Conservation (phyloP, 495 filamentous ascomycete species). For the Astrocystis sublimbata region DNA sequence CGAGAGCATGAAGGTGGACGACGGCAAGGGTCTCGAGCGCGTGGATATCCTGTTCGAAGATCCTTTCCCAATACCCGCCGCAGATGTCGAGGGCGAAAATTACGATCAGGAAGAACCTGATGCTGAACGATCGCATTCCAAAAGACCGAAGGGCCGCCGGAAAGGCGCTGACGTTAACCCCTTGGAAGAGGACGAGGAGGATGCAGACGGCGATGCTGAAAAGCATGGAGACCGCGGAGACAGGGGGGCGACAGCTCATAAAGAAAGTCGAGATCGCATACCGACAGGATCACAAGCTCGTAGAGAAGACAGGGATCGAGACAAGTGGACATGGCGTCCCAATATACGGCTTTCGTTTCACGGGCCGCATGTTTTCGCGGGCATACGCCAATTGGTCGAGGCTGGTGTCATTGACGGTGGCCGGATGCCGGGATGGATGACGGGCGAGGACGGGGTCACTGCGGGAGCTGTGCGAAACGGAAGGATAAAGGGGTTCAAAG, state of each 20-base stretch:
- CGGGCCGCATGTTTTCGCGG: conserved; percentile 79
- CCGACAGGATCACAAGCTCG: background rate
- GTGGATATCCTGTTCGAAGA: conserved; percentile 62
- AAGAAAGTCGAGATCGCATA: background rate
- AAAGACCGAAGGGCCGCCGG: conserved; percentile 35
- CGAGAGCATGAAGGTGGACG: conserved; percentile 44
- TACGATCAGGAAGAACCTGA: conserved; percentile 7
- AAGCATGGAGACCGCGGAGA: conserved; percentile 1
- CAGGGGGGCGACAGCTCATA: background rate
- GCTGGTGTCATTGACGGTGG: conserved; percentile 69
- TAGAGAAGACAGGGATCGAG: conserved; percentile 24
- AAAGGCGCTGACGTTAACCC: conserved; percentile 20
- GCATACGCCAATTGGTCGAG: conserved; percentile 74
- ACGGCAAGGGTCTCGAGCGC: conserved; percentile 60
- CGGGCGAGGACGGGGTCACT: conserved; percentile 80
- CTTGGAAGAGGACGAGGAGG: conserved; percentile 27
- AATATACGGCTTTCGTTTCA: conserved; percentile 66
- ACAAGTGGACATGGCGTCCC: conserved; percentile 51
- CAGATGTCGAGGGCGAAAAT: conserved; percentile 24
- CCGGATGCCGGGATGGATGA: conserved; percentile 88
- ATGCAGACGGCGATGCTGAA: conserved; percentile 26
- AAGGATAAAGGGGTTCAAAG: conserved; percentile 53
- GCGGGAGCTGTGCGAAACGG: conserved; percentile 66
- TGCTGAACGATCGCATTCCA: conserved; percentile 34
- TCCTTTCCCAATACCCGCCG: conserved; percentile 53